Evolutionary conservation across 495 filamentous ascomycete genomes (phyloP), one percentile per base, ranked within the genome.

Genomic region (Trichoderma gamsii): DNA sequence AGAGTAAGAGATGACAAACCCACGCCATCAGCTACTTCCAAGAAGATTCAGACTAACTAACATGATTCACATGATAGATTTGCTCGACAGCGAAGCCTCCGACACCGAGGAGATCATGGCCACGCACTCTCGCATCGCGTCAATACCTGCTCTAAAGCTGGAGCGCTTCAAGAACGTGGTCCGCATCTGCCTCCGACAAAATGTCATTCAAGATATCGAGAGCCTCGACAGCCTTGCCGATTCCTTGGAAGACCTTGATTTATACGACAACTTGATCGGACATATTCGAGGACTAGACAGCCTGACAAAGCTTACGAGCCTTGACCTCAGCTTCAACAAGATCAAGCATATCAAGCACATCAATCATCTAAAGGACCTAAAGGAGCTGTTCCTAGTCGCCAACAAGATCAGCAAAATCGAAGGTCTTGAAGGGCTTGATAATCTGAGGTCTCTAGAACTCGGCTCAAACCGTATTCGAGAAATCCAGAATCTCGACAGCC

Each of bases 271-370:
- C 75, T 82, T 93, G n/a, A 93, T 99, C 72, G 85, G 87, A 4
- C 93, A 96, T 74, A 85, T 97, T 73, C 86, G 89, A 71, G 91
- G 91, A 43, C 84, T 99, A 38, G 92, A 96, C 35, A 83, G 87
- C 61, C 85, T 97, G 44, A 81, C 79, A 11, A 81, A 90, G 41
- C 82, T 99, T 23, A 91, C 83, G 16, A 90, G 81, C 67, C 85
- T 99, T 64, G 95, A 99, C 75, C 81, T 99, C 46, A 94, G 91
- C 73, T 99, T 97, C 86, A 99, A 99, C 79, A 97, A 97, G 81
- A 94, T 99, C 80, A 97, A 97, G 76, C 93, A 98, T 76, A 96
- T 99, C 83, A 96, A 96, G 80, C 86, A 92, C 73, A 78, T 98
- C 72, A 82, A 85, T 49, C 91, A 96, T 76, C 82, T 99, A 29